Percentiles rank a stretch among this genome's conserved stretches.
phyloP scores from a whole-genome alignment of 495 filamentous ascomycete species.

The Penicillium odoratum region DNA sequence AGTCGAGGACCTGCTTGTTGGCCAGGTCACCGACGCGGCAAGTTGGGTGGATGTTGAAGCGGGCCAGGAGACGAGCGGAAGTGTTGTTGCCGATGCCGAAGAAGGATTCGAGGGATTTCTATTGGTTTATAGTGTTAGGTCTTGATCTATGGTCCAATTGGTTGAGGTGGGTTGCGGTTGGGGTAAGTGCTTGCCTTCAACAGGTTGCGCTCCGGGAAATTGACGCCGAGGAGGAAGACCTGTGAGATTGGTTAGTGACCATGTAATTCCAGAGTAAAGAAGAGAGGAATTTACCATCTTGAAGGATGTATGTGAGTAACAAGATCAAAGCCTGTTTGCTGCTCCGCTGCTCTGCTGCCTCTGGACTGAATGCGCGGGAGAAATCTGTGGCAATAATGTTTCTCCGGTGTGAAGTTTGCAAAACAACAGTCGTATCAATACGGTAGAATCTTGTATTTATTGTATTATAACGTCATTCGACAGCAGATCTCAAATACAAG shows the following conservation, averaged over 20 bases:
- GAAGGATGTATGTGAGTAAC: background rate
- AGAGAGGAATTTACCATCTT: background rate
- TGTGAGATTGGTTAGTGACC: conserved; percentile 3
- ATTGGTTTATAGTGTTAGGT: conserved; percentile 18
- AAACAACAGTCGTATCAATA: background rate
- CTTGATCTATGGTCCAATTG: conserved; percentile 8
- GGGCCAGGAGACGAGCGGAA: conserved; percentile 77
- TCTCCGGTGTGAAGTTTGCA: conserved; percentile 27
- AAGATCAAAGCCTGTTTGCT: background rate
- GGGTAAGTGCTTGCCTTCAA: conserved; percentile 62
- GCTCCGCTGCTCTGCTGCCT: background rate
- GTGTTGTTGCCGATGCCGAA: conserved; percentile 80
- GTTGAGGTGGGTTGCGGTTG: background rate
- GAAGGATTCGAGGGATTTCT: conserved; percentile 86
- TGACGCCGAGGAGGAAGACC: conserved; percentile 84
- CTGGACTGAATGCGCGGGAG: conserved; percentile 19
- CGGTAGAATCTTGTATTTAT: conserved; percentile 1
- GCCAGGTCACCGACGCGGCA: conserved; percentile 71
- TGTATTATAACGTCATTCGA: conserved; percentile 1
- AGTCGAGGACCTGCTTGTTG: conserved; percentile 69
- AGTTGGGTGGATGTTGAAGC: conserved; percentile 78
- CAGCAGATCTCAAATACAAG: background rate
- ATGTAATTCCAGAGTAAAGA: background rate
- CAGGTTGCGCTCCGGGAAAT: conserved; percentile 78
- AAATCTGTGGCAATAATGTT: conserved; percentile 38